Percentiles rank a stretch among this genome's conserved stretches.
Conservation (phyloP, 345 rosid genomes). For the Populus deltoides region DNA sequence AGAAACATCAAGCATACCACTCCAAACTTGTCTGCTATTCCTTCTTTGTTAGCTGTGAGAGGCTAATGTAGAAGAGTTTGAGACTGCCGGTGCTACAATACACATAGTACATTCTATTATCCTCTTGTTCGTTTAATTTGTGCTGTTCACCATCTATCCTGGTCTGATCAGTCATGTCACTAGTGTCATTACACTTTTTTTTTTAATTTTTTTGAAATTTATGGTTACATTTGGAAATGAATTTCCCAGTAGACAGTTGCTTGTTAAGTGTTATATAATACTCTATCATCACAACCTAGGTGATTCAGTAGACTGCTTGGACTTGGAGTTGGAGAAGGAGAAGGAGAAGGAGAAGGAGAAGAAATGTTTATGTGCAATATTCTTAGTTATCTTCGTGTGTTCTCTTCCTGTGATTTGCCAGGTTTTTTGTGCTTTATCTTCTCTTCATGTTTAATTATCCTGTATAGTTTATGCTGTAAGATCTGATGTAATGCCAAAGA, state of each 20-base stretch:
- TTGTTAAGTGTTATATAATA: background rate
- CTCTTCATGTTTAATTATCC: background rate
- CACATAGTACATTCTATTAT: slow-evolving; percentile 19
- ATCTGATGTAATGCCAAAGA: background rate
- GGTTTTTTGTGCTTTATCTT: background rate
- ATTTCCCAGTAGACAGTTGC: background rate
- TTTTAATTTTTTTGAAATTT: background rate
- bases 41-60: slow-evolving; percentile 69
- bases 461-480: background rate
- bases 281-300: background rate
- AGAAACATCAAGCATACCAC: slow-evolving; percentile 37
- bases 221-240: background rate
- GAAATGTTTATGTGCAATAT: background rate
- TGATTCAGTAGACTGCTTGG: background rate
- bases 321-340: background rate
- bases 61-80: slow-evolving; percentile 11
- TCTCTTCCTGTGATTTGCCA: slow-evolving; percentile 2
- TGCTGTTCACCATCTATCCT: background rate
- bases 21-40: slow-evolving; percentile 61
- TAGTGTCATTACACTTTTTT: background rate
- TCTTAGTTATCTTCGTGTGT: background rate
- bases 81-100: background rate
- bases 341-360: background rate
- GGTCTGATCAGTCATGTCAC: background rate
- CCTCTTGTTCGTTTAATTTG: background rate